Evolutionary conservation across 768 basidiomycete genomes (phyloP), one percentile per base, ranked within the genome.

Genomic region (Macrolepiota fuliginosa): DNA sequence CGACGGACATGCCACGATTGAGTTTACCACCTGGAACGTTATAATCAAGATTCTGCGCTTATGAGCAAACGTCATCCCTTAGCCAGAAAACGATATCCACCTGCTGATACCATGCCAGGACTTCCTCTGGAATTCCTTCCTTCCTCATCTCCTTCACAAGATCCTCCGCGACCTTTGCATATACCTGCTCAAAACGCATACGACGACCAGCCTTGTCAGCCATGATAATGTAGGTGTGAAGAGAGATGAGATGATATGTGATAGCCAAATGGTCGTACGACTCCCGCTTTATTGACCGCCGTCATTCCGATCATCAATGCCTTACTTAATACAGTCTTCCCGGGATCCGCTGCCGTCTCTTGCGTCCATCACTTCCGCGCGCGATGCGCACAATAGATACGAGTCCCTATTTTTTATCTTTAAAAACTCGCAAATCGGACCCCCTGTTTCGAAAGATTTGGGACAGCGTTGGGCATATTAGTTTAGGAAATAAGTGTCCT

Each of bases 1-100:
- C 90, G 67, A 97, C 95, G 10, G 94, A 94, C 77, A 98, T 81
- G n/a, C 96, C 95, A 40, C 96, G 87, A 76, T 97, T 98, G 56
- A 98, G 88, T 76, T 98, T 98, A 2, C 94, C 95, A 50, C 94
- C 92, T 0, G 95, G 95, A 19, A 92, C 90, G 74, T 98, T 98
- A 79, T 94, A 91, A 65, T 95, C 85, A 59, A 98, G 79, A 72
- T 83, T 95, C 93, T 95, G 67, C 35, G 7, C 17, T 9, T 7
- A 49, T 36, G 15, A 22, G 22, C 22, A 4, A 36, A 60, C 27
- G 54, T 62, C 66, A 66, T 69, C 51, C 42, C 19, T 57, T 27
- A n/a, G 56, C 6, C 9, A 24, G 47, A 37, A 52, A 29, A 55
- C 24, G 46, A 36, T 78, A 86, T 42, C 59, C 61, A 96, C 96